A percentile compares a stretch with the other conserved stretches of the same genome.
These are phyloP conservation scores for Xylaria sp. DNA, from an alignment of 2,329 filamentous ascomycete genomes.

Conservation along the genomic window DNA sequence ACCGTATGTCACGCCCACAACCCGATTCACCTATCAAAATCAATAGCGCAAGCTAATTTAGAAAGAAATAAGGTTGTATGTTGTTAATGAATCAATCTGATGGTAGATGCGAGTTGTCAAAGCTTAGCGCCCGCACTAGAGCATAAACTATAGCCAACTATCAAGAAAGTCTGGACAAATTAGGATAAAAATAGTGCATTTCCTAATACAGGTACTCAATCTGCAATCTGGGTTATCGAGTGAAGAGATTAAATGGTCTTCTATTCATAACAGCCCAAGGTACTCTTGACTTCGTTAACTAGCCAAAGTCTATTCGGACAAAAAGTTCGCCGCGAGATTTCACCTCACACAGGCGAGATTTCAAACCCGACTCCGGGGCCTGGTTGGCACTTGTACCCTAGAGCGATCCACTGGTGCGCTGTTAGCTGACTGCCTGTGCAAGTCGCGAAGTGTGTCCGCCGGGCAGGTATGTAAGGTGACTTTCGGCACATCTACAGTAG, in stretches of 20 bases:
- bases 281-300: background rate
- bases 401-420: conserved; percentile 36
- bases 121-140: background rate
- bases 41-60: background rate
- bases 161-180: background rate
- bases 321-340: background rate
- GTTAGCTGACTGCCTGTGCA: conserved; percentile 44
- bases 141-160: conserved; percentile 7
- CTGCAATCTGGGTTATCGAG: background rate
- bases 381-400: conserved; percentile 35
- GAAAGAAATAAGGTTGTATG: background rate
- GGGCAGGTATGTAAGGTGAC: conserved; percentile 43
- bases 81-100: background rate
- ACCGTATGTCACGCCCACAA: background rate
- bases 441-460: conserved; percentile 42
- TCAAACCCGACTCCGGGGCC: conserved; percentile 40
- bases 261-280: background rate
- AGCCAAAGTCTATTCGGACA: background rate
- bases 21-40: background rate
- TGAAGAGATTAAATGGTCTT: background rate
- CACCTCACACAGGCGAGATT: conserved; percentile 33
- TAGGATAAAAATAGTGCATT: conserved; percentile 1
- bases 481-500: conserved; percentile 37
- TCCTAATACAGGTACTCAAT: background rate
- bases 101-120: background rate